Evolutionary conservation across 2,329 filamentous ascomycete genomes (phyloP).

Genomic region (Neofusicoccum sp.): DNA sequence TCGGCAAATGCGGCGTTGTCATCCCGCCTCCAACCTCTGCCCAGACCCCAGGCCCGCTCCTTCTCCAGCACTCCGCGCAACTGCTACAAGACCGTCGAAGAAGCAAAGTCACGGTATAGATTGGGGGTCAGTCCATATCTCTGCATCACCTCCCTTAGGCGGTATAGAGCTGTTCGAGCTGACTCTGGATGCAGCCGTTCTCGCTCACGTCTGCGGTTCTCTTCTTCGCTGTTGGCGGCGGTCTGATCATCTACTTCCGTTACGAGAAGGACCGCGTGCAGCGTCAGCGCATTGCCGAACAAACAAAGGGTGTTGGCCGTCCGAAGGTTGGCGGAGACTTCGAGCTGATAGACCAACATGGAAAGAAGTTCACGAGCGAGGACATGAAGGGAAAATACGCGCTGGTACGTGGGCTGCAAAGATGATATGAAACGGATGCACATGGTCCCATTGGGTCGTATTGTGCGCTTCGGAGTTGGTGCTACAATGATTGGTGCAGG

Average conservation of each 20-base stretch:
- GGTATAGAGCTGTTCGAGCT: not conserved
- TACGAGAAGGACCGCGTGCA: slow-evolving; percentile 90
- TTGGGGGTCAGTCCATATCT: slow-evolving; percentile 12
- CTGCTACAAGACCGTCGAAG: slow-evolving; percentile 18
- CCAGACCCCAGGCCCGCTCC: not conserved
- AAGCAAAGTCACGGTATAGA: slow-evolving; percentile 18
- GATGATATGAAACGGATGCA: too few species aligned
- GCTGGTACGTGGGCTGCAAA: slow-evolving; percentile 55
- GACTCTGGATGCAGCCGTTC: slow-evolving; percentile 64
- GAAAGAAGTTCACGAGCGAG: slow-evolving; percentile 71
- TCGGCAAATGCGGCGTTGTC: not conserved
- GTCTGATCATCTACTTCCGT: slow-evolving; percentile 86
- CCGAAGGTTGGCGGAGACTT: slow-evolving; percentile 93
- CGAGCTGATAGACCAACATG: slow-evolving; percentile 76
- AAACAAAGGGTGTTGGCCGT: slow-evolving; percentile 86
- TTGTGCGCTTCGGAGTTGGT: too few species aligned
- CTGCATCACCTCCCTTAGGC: not conserved
- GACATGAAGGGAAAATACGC: slow-evolving; percentile 85
- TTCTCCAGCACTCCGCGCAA: slow-evolving; percentile 12
- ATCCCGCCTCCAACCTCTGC: not conserved
- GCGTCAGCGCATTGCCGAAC: slow-evolving; percentile 82
- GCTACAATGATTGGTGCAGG: not conserved
- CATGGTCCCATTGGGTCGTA: not conserved
- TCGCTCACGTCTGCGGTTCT: slow-evolving; percentile 86
- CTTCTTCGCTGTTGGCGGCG: slow-evolving; percentile 75